Base-by-base conservation (phyloP, 768 basidiomycete genomes). In the Sporobolomyces phaffii region DNA sequence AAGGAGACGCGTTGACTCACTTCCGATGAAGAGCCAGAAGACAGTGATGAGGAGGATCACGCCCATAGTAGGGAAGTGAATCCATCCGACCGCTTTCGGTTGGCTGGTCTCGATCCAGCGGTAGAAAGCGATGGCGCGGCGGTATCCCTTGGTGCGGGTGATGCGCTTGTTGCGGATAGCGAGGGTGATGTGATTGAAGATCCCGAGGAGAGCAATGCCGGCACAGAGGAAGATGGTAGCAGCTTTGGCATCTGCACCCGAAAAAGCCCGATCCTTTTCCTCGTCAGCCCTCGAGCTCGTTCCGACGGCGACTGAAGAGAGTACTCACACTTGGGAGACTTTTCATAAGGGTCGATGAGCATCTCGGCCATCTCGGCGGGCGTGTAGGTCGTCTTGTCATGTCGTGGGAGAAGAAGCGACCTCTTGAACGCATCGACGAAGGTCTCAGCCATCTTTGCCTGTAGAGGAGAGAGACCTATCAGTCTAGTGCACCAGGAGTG, bases 331-430 rank as follows among this genome's bases (percentile, higher is more conserved):
- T 69, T 69, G 7, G 72, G 64, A 24, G 64, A 13, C 1, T 63
- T 22, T 5, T 62, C 64, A 59, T 64, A 72, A 38, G 72, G 72
- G 20, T 72, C 71, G 22, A 62, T 20, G 18, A 59, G 64, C 51
- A 58, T 69, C 48, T 72, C 71, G 1, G 63, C 67, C 59, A 44
- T 63, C 44, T 72, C 71, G 13, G 67, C 20, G 2, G 56, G 43
- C 1, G 72, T 72, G 26, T 31, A 64, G 7, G 10, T 40, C 28
- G 24, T 15, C 0, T 49, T 10, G 31, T 49, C 47, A 38, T 67
- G 65, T 2, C 58, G 43, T 10, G 15, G 36, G 15, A 53, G 11
- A 13, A 58, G 63, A 2, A 33, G 44, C 11, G 18, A 34, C 8
- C 1, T 5, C 24, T 17, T 43, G 36, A 40, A 34, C 14, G 18